phyloP scores from a whole-genome alignment of 306 rosid species.

The Prunus armeniaca region DNA sequence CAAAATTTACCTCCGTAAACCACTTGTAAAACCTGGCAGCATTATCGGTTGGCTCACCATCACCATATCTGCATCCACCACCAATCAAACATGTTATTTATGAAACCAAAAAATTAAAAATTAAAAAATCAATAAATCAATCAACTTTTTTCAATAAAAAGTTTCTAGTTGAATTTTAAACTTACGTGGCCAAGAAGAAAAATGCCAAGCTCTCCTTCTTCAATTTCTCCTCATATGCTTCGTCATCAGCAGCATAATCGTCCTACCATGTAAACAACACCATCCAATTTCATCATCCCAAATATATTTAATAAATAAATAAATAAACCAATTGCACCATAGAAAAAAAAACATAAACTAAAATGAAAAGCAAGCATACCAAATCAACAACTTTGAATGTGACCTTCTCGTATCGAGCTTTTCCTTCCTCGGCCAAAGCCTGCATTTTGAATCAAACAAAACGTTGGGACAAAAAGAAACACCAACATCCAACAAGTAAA shows the following conservation, averaged over 20 bases:
- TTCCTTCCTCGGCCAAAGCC: conserved; percentile 93
- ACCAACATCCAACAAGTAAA: not conserved
- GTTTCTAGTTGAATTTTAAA: conserved; percentile 7
- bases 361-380: conserved; percentile 38
- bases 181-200: conserved; percentile 97
- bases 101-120: not conserved
- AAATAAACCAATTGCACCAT: not conserved
- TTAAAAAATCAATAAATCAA: not conserved
- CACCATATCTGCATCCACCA: conserved; percentile 77
- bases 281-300: conserved; percentile 9
- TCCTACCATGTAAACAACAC: conserved; percentile 45
- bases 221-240: conserved; percentile 68
- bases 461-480: not conserved
- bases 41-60: conserved; percentile 98
- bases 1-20: conserved; percentile 69
- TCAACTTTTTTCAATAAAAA: not conserved
- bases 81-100: conserved; percentile 15
- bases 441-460: conserved; percentile 15
- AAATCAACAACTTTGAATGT: conserved; percentile 75
- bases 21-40: conserved; percentile 95
- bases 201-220: conserved; percentile 61
- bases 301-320: not conserved
- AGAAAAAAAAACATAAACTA: not conserved
- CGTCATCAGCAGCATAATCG: conserved; percentile 82
- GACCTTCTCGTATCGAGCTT: conserved; percentile 80